These are phyloP conservation scores for Candida andamanensis DNA, from an alignment of 805 yeast genomes.

Conservation along the genomic window DNA sequence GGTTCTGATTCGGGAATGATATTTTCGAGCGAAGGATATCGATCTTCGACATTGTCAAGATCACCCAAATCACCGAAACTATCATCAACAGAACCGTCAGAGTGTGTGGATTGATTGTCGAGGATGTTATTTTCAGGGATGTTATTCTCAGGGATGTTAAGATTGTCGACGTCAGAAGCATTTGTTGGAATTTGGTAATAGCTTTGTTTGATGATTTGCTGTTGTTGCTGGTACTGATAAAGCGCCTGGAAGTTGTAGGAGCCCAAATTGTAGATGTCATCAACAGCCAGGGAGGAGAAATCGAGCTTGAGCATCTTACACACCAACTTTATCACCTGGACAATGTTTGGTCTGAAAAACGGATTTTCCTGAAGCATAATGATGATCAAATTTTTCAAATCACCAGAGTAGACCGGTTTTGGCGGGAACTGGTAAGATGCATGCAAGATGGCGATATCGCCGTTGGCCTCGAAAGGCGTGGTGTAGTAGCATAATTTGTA, in stretches of 20 bases:
- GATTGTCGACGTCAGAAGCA: background rate
- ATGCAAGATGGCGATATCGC: conserved; percentile 80
- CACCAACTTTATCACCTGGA: conserved; percentile 69
- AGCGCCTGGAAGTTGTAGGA: conserved; percentile 54
- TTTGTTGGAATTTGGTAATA: conserved; percentile 22
- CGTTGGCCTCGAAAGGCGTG: conserved; percentile 90
- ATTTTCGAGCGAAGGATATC: conserved; percentile 48
- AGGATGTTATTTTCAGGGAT: too few relatives aligned
- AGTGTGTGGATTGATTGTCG: too few relatives aligned
- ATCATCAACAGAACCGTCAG: background rate
- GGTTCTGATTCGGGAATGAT: conserved; percentile 9
- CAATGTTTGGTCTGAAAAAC: conserved; percentile 75
- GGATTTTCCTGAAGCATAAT: conserved; percentile 84
- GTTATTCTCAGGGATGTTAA: background rate
- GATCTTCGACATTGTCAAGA: conserved; percentile 42
- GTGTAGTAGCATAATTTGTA: conserved; percentile 88
- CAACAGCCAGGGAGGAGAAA: conserved; percentile 24
- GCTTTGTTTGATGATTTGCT: conserved; percentile 33
- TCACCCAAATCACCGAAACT: conserved; percentile 33
- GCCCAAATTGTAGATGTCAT: conserved; percentile 48
- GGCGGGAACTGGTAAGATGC: conserved; percentile 76
- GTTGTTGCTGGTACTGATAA: conserved; percentile 42
- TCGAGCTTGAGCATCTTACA: conserved; percentile 42
- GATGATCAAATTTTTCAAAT: conserved; percentile 67
- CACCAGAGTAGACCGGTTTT: conserved; percentile 63